Evolutionary conservation across 2,329 filamentous ascomycete genomes (phyloP).

Genomic region (Curvularia spicifera): DNA sequence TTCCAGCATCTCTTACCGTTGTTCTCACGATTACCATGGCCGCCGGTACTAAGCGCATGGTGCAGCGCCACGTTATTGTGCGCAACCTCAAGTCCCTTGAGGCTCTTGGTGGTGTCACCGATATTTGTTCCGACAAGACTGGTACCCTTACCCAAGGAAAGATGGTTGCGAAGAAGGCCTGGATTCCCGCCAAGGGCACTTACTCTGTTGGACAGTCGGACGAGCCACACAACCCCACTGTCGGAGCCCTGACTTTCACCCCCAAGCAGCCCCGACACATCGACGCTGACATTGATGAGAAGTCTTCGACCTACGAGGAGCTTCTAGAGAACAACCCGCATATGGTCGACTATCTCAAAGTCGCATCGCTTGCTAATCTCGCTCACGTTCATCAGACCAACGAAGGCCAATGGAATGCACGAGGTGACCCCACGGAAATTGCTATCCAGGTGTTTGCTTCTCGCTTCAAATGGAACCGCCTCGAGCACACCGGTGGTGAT

Average conservation of each 20-base stretch:
- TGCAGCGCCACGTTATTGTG: slow-evolving; percentile 44
- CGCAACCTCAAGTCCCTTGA: slow-evolving; percentile 47
- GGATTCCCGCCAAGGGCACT: slow-evolving; percentile 44
- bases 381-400: slow-evolving; percentile 8
- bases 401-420: slow-evolving; percentile 37
- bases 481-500: slow-evolving; percentile 6
- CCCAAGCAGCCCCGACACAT: slow-evolving; percentile 22
- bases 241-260: slow-evolving; percentile 39
- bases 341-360: slow-evolving; percentile 43
- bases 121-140: slow-evolving; percentile 62
- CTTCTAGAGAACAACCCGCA: slow-evolving; percentile 16
- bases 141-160: slow-evolving; percentile 49
- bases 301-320: slow-evolving; percentile 6
- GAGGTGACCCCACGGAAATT: slow-evolving; percentile 65
- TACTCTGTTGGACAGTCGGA: slow-evolving; percentile 41
- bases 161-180: slow-evolving; percentile 46
- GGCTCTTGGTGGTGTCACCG: slow-evolving; percentile 46
- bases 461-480: slow-evolving; percentile 64
- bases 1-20: slow-evolving; percentile 47
- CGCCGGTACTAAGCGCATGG: slow-evolving; percentile 49
- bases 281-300: slow-evolving; percentile 9
- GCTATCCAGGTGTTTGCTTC: slow-evolving; percentile 75
- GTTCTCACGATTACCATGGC: slow-evolving; percentile 51
- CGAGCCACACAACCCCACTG: slow-evolving; percentile 42
- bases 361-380: slow-evolving; percentile 47